Base-by-base conservation (phyloP, 164 flowering plant genomes). In the Cinnamomum micranthum region DNA sequence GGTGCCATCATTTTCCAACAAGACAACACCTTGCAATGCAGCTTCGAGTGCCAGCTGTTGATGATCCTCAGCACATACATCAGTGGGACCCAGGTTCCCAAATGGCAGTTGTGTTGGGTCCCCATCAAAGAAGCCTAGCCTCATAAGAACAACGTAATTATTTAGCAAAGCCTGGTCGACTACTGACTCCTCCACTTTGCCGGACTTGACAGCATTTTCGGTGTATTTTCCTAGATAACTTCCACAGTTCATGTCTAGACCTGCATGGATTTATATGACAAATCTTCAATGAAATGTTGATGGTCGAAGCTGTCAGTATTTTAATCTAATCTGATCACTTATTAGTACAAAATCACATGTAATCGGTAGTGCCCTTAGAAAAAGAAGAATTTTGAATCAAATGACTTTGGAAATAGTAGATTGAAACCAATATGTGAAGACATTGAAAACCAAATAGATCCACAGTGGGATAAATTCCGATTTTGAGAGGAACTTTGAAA, bases 71-170 rank as follows among this genome's bases (percentile, higher is more conserved):
- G 86, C 80, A 72, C 95, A 89, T 4, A 91, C 86, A 66, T 91
- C 86, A 0, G 76, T 23, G 2, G 88, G 86, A 7, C 92, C 91
- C 1, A 91, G 82, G n/a, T 86, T 76, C 5, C 90, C 93, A n/a
- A 81, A 87, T 1, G 87, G 87, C 19, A 47, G 87, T 2, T 62
- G 52, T 3, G 74, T 76, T 0, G 90, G 89, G 50, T 84, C 83
- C 0, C 93, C 94, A 50, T 91, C 90, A 59, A 92, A 91, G 81
- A 84, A 84, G 1, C 95, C 95, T 6, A 92, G 84, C 62, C 97
- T 86, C 95, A 92, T 87, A 4, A 86, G 78, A 27, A 91, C 92
- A 10, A 82, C 66, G 79, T 81, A 87, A 81, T 79, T 75, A 78
- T 88, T 82, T 7, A 71, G 66, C 64, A 92, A 70, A 41, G 97